Conservation (phyloP, 2,329 filamentous ascomycete species). For the Cyphellophora attinorum region DNA sequence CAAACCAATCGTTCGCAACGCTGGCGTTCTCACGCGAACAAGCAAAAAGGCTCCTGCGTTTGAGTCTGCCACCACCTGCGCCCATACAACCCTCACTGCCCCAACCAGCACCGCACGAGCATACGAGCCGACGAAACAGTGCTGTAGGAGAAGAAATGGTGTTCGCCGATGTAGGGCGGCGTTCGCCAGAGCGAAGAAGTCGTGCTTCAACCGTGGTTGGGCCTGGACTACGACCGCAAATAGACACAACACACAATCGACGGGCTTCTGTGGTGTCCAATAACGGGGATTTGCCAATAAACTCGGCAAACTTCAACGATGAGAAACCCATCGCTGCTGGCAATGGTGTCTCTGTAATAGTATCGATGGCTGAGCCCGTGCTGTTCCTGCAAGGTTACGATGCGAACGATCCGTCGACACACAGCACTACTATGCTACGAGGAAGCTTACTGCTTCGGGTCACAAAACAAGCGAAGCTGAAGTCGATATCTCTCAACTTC, state of each 20-base stretch:
- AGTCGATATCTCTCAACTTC: slow-evolving; percentile 79
- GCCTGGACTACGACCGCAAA: slow-evolving; percentile 18
- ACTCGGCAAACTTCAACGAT: slow-evolving; percentile 28
- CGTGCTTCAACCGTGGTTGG: slow-evolving; percentile 17
- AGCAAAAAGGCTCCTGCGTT: slow-evolving; percentile 36
- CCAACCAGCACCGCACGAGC: slow-evolving; percentile 23
- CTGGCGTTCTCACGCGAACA: slow-evolving; percentile 37
- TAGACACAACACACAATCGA: slow-evolving; percentile 16
- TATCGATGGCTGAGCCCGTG: slow-evolving; percentile 38
- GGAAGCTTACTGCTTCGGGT: slow-evolving; percentile 75
- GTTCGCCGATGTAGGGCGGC: slow-evolving; percentile 10
- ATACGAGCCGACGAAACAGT: slow-evolving; percentile 26
- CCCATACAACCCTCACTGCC: slow-evolving; percentile 18
- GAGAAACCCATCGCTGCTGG: slow-evolving; percentile 40
- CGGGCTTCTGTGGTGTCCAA: slow-evolving; percentile 10
- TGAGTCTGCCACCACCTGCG: slow-evolving; percentile 23
- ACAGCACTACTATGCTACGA: slow-evolving; percentile 71
- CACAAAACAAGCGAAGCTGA: slow-evolving; percentile 85
- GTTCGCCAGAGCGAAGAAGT: slow-evolving; percentile 13
- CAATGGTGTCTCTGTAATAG: slow-evolving; percentile 36
- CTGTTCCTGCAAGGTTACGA: slow-evolving; percentile 41
- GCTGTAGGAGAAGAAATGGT: slow-evolving; percentile 22
- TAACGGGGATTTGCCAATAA: slow-evolving; percentile 19
- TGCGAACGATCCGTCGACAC: slow-evolving; percentile 41
- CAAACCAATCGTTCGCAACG: no score